Evolutionary conservation across 371 early-diverging fungal species (phyloP), one percentile per base, ranked within the genome.

Genomic region (Mucor racemosus): DNA sequence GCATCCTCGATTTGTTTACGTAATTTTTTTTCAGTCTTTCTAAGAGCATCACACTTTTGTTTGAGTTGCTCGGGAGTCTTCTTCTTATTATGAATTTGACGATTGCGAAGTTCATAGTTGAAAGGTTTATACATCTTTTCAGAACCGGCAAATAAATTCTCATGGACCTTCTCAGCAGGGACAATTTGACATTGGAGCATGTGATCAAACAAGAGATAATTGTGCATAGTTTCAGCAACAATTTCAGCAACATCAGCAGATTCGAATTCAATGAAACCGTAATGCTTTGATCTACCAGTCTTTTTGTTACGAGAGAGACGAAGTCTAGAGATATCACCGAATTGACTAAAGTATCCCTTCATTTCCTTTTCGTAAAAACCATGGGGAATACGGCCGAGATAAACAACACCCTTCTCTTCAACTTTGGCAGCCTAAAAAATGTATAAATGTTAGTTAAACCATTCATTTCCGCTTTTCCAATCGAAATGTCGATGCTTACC

Each of bases 361-460:
- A 98, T 95, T 74, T 95, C 90, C 15, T 88, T 77, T 76, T 98
- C 98, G 78, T 96, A 93, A 77, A 98, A 97, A n/a, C 96, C 96
- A 66, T 95, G 94, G 7, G 98, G 98, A 60, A 98, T 91, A 60
- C 93, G 90, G 40, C 95, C 94, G 50, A 98, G 75, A 72, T 93
- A 97, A 14, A 97, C 76, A 15, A 93, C 93, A 63, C 96, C 95
- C 77, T 70, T 77, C 61, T 64, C 74, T 63, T 56, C 73, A 60
- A 35, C 63, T 64, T 65, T 65, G 19, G 50, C 21, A 38, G 62
- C 8, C 62, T 62, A 53, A 5, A 9, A n/a, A 6, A n/a, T 8
- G 5, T 19, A 8, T 4, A 34, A 13, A 26, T 38, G 15, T 39
- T 31, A 54, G 7, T 54, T n/a, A 13, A 11, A 14, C 3, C 38